A percentile compares a stretch with the other conserved stretches of the same genome.
Conservation (phyloP, 176 grass and related monocot genomes). For the Luzula sylvatica region DNA sequence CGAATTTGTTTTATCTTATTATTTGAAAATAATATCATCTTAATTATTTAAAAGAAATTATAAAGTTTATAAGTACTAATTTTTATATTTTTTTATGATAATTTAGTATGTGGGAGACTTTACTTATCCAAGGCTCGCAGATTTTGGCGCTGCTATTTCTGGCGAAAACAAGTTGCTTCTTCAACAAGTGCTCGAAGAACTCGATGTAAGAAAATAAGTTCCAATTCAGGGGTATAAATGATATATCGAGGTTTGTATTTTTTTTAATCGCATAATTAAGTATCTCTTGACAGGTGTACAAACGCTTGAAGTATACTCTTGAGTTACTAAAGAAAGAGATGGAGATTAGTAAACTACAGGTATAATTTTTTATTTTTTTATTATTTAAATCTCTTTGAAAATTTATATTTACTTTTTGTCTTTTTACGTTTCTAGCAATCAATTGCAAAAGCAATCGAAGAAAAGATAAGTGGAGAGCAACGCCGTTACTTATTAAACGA, state of each 20-base stretch:
- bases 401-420: background rate
- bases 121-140: conserved; percentile 73
- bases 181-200: conserved; percentile 93
- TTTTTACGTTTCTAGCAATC: conserved; percentile 58
- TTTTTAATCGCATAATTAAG: conserved; percentile 17
- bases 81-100: background rate
- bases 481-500: conserved; percentile 94
- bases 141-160: conserved; percentile 95
- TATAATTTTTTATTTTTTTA: conserved; percentile 26
- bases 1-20: background rate
- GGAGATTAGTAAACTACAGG: conserved; percentile 99
- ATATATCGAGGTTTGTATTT: too few species aligned
- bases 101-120: conserved; percentile 89
- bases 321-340: conserved; percentile 97
- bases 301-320: conserved; percentile 85
- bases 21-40: conserved; percentile 1
- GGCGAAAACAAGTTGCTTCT: conserved; percentile 87
- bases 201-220: conserved; percentile 70
- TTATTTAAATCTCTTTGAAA: too few species aligned
- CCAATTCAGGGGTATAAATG: too few species aligned
- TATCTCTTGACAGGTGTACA: conserved; percentile 69
- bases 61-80: background rate
- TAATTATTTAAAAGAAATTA: background rate
- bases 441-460: conserved; percentile 99
- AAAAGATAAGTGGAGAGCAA: conserved; percentile 99